Conservation (phyloP, 192 early-diverging fungal genomes). For the Backusella morwellensis region DNA sequence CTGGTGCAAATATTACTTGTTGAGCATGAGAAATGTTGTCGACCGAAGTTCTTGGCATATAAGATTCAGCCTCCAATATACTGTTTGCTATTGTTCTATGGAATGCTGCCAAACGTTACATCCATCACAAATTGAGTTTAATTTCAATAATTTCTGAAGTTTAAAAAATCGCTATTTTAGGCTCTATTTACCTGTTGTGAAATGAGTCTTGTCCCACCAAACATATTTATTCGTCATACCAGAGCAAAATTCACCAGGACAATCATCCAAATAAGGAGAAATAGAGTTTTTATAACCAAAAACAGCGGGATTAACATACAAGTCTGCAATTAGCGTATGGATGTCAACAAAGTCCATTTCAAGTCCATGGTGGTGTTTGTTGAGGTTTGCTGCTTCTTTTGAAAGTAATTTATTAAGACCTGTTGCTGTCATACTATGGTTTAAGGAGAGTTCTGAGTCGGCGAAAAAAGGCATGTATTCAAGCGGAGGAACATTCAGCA, state of each 20-base stretch:
- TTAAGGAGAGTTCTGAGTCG: background rate
- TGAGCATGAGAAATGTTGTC: background rate
- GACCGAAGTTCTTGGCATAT: background rate
- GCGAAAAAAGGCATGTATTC: constrained; percentile 19
- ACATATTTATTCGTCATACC: constrained; percentile 27
- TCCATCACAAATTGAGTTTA: background rate
- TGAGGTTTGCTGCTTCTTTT: constrained; percentile 4
- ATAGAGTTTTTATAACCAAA: constrained; percentile 29
- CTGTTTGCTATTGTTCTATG: constrained; percentile 14
- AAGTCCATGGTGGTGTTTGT: constrained; percentile 20
- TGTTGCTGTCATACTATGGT: constrained; percentile 5
- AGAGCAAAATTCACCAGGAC: constrained; percentile 20
- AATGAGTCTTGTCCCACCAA: constrained; percentile 37
- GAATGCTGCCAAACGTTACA: background rate
- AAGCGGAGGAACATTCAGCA: constrained; percentile 24
- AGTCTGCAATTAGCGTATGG: constrained; percentile 19
- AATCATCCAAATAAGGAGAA: constrained; percentile 31
- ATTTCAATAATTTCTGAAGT: background rate
- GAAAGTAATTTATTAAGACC: constrained; percentile 6
- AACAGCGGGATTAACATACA: constrained; percentile 9
- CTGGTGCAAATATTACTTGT: background rate
- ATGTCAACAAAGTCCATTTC: constrained; percentile 14
- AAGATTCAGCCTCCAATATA: constrained; percentile 1
- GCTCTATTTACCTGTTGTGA: constrained; percentile 29
- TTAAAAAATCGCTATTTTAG: constrained; percentile 8